Conservation (phyloP, 1,284 basidiomycete genomes). For the Stereum hirsutum region DNA sequence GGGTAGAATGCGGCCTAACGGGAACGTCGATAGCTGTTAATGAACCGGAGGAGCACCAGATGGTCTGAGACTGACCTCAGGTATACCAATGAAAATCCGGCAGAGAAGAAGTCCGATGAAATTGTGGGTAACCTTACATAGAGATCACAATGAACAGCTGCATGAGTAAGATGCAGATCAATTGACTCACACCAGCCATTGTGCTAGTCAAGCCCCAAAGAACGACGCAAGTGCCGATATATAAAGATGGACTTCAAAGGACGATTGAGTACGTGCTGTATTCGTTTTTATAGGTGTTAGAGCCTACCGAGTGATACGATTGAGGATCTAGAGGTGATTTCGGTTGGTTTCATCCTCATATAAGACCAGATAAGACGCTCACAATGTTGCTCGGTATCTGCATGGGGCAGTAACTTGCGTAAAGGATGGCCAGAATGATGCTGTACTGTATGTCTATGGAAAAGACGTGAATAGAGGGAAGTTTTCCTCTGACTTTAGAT, state of each 20-base stretch:
- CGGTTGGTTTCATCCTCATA: too few relatives aligned
- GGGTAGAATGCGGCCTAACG: constrained; percentile 52
- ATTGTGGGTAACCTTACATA: constrained; percentile 37
- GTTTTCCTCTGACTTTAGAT: too few relatives aligned
- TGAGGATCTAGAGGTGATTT: constrained; percentile 32
- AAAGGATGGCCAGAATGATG: constrained; percentile 49
- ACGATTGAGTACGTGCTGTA: too few relatives aligned
- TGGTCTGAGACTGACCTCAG: constrained; percentile 39
- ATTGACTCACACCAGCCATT: constrained; percentile 49
- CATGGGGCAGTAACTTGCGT: constrained; percentile 49
- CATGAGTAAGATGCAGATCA: too few relatives aligned
- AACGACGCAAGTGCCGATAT: constrained; percentile 55
- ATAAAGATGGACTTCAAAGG: constrained; percentile 52
- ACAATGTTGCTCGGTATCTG: constrained; percentile 66
- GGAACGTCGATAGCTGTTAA: background rate
- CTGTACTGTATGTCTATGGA: constrained; percentile 58
- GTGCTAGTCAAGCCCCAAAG: constrained; percentile 55
- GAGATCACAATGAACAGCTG: too few relatives aligned
- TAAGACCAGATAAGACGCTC: constrained; percentile 8
- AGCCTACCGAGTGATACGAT: constrained; percentile 39
- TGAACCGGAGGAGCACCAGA: too few relatives aligned
- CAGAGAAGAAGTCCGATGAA: constrained; percentile 49
- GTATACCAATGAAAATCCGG: constrained; percentile 53
- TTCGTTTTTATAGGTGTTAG: too few relatives aligned
- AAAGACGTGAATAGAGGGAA: too few relatives aligned